Percentiles rank a stretch among this genome's conserved stretches.
These are phyloP conservation scores for Thermomyces lanuginosus DNA, from an alignment of 2,329 filamentous ascomycete species.

Conservation along the genomic window DNA sequence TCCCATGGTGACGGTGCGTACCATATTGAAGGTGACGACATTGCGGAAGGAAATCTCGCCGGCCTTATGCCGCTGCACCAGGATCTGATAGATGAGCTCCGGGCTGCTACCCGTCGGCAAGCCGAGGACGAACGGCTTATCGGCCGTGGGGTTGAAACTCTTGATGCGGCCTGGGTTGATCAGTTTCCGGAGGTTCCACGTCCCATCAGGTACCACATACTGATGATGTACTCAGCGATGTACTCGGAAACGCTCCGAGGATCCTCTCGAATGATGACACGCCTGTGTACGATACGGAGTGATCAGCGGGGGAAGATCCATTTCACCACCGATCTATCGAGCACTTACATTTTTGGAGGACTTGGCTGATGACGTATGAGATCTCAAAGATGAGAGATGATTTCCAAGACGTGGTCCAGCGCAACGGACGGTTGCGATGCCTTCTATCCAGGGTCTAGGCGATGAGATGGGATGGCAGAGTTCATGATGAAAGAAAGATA, in stretches of 20 bases:
- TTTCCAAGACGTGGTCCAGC: too few relatives aligned
- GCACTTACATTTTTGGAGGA: too few relatives aligned
- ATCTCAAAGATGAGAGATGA: too few relatives aligned
- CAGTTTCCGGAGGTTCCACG: constrained; percentile 3
- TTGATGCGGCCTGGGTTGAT: constrained; percentile 53
- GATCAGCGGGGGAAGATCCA: neutral
- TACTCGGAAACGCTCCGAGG: constrained; percentile 52
- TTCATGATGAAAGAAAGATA: too few relatives aligned
- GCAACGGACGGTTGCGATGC: too few relatives aligned
- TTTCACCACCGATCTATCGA: too few relatives aligned
- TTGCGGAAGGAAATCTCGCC: constrained; percentile 62
- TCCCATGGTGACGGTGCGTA: constrained; percentile 21
- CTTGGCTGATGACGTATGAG: too few relatives aligned
- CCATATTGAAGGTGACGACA: constrained; percentile 88
- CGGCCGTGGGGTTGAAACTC: constrained; percentile 53
- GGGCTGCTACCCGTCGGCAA: constrained; percentile 73
- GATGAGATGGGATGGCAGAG: too few relatives aligned
- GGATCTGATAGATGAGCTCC: constrained; percentile 57
- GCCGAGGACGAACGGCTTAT: constrained; percentile 65
- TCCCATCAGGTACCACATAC: constrained; percentile 24
- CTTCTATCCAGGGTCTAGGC: too few relatives aligned
- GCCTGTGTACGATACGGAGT: constrained; percentile 43
- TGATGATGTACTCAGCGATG: constrained; percentile 66
- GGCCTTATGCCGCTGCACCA: constrained; percentile 39
- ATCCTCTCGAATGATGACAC: constrained; percentile 67